Evolutionary conservation across 2,329 filamentous ascomycete genomes (phyloP).

Genomic region (Cercospora sesami): DNA sequence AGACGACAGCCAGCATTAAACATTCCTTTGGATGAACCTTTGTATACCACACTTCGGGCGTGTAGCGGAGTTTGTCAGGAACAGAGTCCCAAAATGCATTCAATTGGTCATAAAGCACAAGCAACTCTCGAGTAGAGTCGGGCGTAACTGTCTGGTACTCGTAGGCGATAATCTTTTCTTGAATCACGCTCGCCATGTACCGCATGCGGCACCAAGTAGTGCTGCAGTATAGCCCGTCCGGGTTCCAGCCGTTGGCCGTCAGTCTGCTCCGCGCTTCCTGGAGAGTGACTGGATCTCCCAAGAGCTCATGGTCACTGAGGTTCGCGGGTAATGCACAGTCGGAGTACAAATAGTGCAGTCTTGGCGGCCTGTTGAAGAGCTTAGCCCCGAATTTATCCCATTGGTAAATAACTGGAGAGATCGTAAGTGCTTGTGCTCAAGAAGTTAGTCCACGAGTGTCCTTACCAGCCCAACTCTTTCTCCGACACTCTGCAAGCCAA

Average conservation of each 20-base stretch:
- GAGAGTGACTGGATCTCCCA: neutral
- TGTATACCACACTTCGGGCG: constrained; percentile 22
- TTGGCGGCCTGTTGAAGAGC: constrained; percentile 26
- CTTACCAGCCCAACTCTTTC: constrained; percentile 19
- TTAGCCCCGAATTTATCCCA: constrained; percentile 29
- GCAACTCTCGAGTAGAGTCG: neutral
- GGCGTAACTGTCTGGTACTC: neutral
- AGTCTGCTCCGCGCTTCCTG: constrained; percentile 16
- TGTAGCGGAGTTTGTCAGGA: constrained; percentile 21
- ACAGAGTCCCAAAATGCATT: neutral
- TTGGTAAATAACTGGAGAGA: constrained; percentile 3
- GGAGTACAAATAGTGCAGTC: constrained; percentile 18
- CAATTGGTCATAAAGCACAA: neutral
- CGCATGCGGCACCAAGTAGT: constrained; percentile 23
- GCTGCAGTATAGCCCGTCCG: constrained; percentile 7
- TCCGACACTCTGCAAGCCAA: constrained; percentile 27
- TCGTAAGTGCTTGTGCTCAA: neutral
- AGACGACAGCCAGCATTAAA: constrained; percentile 22
- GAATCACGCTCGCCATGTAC: constrained; percentile 11
- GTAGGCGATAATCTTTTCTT: constrained; percentile 14
- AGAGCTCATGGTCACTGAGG: constrained; percentile 10
- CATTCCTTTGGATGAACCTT: constrained; percentile 13
- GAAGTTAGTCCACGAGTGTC: neutral
- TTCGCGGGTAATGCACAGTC: constrained; percentile 13
- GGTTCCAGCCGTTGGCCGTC: constrained; percentile 20